These are phyloP conservation scores for Pezicula carpinea DNA, from an alignment of 2,329 filamentous ascomycete genomes.

Conservation along the genomic window DNA sequence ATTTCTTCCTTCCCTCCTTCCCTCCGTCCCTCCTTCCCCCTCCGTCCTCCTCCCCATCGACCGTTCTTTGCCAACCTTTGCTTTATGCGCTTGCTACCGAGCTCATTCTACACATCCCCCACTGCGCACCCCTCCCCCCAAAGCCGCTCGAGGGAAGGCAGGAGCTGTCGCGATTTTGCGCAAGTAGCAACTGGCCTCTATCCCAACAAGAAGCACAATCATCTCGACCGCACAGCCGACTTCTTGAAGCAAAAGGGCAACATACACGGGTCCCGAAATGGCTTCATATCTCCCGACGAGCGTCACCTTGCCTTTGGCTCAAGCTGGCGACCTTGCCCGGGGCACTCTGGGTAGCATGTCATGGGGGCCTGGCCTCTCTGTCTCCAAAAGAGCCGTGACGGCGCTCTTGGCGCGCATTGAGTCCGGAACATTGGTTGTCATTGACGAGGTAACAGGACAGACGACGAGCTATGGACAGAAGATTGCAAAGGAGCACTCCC, in stretches of 20 bases:
- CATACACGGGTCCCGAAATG: conserved; percentile 20
- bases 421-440: conserved; percentile 41
- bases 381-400: conserved; percentile 42
- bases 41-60: background rate
- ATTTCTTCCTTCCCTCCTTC: background rate
- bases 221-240: background rate
- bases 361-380: conserved; percentile 41
- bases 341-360: conserved; percentile 39
- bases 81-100: background rate
- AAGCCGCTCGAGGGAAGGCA: background rate
- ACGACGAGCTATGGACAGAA: conserved; percentile 42
- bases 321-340: conserved; percentile 37
- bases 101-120: background rate
- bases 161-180: conserved; percentile 13
- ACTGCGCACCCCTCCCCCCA: background rate
- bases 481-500: conserved; percentile 33
- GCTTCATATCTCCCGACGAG: conserved; percentile 33
- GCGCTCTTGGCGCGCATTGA: conserved; percentile 43
- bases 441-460: conserved; percentile 41
- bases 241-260: background rate
- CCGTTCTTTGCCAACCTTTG: background rate
- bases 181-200: conserved; percentile 4
- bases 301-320: conserved; percentile 35
- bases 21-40: background rate
- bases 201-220: background rate